phyloP scores from a whole-genome alignment of 2,329 filamentous ascomycete species.

The Monosporascus ibericus region DNA sequence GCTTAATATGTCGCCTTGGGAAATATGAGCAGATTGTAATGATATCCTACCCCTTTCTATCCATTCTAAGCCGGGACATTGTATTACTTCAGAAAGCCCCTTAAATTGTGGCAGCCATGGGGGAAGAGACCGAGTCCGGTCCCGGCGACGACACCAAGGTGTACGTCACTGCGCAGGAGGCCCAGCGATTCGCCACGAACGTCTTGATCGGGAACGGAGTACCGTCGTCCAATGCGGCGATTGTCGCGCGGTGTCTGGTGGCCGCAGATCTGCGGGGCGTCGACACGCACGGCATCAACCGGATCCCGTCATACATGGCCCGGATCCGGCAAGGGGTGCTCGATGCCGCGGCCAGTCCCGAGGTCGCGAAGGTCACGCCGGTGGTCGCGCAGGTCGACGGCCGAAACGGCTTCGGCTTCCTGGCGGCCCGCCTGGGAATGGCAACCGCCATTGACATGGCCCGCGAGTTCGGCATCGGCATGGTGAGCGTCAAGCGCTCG shows the following conservation, averaged over 20 bases:
- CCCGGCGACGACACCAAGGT: constrained; percentile 12
- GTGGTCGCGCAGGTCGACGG: constrained; percentile 64
- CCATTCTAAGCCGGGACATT: too few relatives aligned
- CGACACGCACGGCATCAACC: constrained; percentile 73
- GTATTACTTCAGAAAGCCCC: too few relatives aligned
- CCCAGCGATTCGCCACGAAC: constrained; percentile 41
- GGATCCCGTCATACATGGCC: constrained; percentile 71
- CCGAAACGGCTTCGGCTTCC: constrained; percentile 69
- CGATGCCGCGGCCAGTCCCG: constrained; percentile 52
- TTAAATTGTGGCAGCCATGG: constrained; percentile 13
- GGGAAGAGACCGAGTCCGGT: constrained; percentile 10
- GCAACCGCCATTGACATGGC: constrained; percentile 61
- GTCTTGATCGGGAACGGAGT: constrained; percentile 59
- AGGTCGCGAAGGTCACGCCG: constrained; percentile 57
- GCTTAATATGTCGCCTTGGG: not conserved
- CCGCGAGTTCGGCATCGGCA: constrained; percentile 60
- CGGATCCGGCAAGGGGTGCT: constrained; percentile 66
- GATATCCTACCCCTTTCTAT: too few relatives aligned
- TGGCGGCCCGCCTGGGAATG: constrained; percentile 64
- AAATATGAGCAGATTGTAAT: too few relatives aligned
- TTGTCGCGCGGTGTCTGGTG: constrained; percentile 63
- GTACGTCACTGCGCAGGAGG: constrained; percentile 34
- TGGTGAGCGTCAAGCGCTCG: constrained; percentile 68
- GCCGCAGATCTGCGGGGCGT: constrained; percentile 72
- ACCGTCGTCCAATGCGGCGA: constrained; percentile 48